Evolutionary conservation across 805 yeast species (phyloP).

Genomic region (Cyberlindnera euphorbiiphila): DNA sequence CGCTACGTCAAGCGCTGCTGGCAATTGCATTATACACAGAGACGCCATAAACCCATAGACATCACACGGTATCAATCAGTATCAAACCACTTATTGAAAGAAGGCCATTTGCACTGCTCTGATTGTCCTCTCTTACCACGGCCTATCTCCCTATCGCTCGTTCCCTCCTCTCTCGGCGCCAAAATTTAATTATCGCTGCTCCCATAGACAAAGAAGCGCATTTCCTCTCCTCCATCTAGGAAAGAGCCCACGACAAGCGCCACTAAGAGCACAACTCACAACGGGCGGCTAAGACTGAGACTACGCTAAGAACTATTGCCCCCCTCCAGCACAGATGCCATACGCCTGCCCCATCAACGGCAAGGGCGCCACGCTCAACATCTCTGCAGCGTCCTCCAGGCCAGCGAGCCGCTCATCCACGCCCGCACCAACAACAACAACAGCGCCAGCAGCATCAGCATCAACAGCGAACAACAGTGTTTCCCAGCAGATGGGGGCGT

Average conservation of each 20-base stretch:
- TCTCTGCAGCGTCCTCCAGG: constrained; percentile 11
- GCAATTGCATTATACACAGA: no score
- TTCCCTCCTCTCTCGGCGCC: no score
- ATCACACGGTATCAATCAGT: no score
- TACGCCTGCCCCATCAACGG: constrained; percentile 29
- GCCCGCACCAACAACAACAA: background rate
- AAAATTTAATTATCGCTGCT: no score
- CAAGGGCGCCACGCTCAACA: constrained; percentile 12
- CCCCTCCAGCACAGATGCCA: constrained; percentile 19
- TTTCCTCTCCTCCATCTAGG: constrained; percentile 24
- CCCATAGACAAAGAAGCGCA: constrained; percentile 21
- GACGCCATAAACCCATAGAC: no score
- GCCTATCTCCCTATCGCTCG: no score
- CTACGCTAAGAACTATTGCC: background rate
- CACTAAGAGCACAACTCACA: constrained; percentile 18
- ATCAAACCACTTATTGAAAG: no score
- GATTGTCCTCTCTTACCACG: no score
- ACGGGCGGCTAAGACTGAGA: background rate
- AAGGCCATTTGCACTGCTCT: no score
- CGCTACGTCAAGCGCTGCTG: no score
- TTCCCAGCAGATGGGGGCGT: no score
- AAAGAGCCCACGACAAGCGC: constrained; percentile 25
- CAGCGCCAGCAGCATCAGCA: background rate
- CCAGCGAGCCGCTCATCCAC: constrained; percentile 1
- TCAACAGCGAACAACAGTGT: no score